Evolutionary conservation across 495 filamentous ascomycete species (phyloP).

Genomic region (Neurospora sublineolata): DNA sequence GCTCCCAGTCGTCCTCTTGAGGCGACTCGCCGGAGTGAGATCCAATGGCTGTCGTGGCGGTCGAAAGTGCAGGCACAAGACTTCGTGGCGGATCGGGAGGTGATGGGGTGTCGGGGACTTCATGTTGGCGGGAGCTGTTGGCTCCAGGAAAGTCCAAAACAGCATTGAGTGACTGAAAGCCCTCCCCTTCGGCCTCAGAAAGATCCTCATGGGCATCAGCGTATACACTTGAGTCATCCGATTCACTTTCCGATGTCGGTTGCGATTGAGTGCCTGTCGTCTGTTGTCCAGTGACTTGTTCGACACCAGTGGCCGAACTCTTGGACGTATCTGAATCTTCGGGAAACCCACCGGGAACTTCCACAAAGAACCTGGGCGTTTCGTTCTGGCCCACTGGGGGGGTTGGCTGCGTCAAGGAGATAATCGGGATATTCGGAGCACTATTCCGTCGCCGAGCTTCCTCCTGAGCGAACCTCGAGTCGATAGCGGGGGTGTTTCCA

Average conservation of each 20-base stretch:
- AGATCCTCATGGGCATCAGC: constrained; percentile 81
- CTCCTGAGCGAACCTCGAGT: constrained; percentile 15
- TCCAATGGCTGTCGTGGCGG: constrained; percentile 8
- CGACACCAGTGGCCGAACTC: background rate
- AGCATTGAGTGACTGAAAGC: constrained; percentile 75
- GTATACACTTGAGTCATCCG: constrained; percentile 52
- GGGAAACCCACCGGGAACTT: constrained; percentile 36
- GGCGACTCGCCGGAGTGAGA: constrained; percentile 5
- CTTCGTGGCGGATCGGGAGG: background rate
- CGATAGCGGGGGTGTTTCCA: background rate
- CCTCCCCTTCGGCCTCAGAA: constrained; percentile 54
- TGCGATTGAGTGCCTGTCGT: background rate
- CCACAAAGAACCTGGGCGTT: constrained; percentile 14
- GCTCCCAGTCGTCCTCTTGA: constrained; percentile 44
- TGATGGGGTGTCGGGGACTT: background rate
- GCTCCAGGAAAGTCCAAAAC: constrained; percentile 48
- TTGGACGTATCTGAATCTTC: constrained; percentile 20
- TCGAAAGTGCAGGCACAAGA: constrained; percentile 2
- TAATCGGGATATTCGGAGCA: constrained; percentile 17
- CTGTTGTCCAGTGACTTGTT: background rate
- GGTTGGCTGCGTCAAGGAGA: constrained; percentile 28
- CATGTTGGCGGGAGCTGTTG: constrained; percentile 17
- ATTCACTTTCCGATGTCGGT: constrained; percentile 6
- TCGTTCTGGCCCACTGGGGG: constrained; percentile 12
- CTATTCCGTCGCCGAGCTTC: constrained; percentile 9